A percentile compares a stretch with the other conserved stretches of the same genome.
Evolutionary conservation across 305 asterid genomes (phyloP).

Genomic region (Solanum hybrid): DNA sequence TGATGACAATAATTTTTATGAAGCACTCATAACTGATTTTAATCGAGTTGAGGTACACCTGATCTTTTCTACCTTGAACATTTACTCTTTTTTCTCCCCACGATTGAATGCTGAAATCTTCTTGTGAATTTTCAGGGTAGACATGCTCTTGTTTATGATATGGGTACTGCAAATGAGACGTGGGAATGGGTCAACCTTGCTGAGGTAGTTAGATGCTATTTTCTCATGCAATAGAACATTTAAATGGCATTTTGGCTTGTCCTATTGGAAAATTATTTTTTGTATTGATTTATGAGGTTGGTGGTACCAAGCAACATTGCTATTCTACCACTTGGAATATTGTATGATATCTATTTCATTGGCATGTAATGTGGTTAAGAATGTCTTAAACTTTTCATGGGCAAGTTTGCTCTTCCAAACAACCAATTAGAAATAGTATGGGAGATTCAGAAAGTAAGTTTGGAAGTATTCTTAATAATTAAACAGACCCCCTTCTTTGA

Average conservation of each 20-base stretch:
- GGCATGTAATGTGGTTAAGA: neutral
- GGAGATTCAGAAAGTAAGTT: neutral
- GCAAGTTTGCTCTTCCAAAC: neutral
- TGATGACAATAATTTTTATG: conserved; percentile 83
- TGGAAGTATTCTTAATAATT: neutral
- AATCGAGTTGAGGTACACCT: conserved; percentile 51
- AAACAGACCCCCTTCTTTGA: neutral
- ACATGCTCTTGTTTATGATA: conserved; percentile 61
- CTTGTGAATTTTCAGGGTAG: conserved; percentile 39
- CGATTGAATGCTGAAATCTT: conserved; percentile 9
- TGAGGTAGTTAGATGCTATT: conserved; percentile 36
- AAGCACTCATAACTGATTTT: conserved; percentile 69
- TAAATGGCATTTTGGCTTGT: neutral
- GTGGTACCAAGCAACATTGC: neutral
- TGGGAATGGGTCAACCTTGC: conserved; percentile 75
- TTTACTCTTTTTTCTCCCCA: conserved; percentile 10
- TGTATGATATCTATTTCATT: neutral
- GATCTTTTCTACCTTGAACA: neutral
- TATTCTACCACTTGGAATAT: neutral
- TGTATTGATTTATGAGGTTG: neutral
- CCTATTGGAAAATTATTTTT: neutral
- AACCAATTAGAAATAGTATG: neutral
- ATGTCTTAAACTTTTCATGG: neutral
- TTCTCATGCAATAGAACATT: conserved; percentile 8
- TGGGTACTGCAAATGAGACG: conserved; percentile 45